A percentile compares a stretch with the other conserved stretches of the same genome.
Evolutionary conservation across 345 rosid genomes (phyloP).

Genomic region (Jatropha curcas): DNA sequence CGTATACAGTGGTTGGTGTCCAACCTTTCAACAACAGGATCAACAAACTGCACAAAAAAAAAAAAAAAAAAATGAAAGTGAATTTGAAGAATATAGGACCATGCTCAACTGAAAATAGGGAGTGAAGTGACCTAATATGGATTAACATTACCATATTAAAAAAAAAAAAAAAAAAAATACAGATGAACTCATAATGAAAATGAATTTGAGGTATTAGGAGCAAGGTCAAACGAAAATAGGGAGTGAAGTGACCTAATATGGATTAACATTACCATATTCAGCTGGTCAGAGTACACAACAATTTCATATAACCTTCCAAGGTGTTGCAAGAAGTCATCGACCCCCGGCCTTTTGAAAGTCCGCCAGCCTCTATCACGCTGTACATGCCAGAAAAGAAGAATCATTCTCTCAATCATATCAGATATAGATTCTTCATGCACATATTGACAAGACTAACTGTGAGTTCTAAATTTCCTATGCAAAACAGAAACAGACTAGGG

Average conservation of each 20-base stretch:
- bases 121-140: too few species aligned
- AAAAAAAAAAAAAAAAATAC: neutral
- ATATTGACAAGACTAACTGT: neutral
- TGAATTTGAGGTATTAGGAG: too few species aligned
- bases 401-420: neutral
- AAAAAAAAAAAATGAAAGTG: constrained; percentile 11
- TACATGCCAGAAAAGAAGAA: constrained; percentile 22
- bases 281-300: constrained; percentile 81
- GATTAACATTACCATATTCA: constrained; percentile 58
- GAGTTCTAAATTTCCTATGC: neutral
- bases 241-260: neutral
- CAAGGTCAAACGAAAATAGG: too few species aligned
- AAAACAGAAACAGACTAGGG: neutral
- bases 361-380: constrained; percentile 99
- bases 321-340: constrained; percentile 93
- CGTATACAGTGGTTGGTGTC: constrained; percentile 69
- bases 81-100: neutral
- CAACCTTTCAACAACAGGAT: constrained; percentile 82
- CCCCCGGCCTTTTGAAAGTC: constrained; percentile 97
- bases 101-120: too few species aligned
- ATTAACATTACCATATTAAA: too few species aligned
- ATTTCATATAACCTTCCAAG: constrained; percentile 79
- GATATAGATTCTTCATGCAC: constrained; percentile 11
- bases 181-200: too few species aligned
- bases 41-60: constrained; percentile 61